Conservation (phyloP, 2,329 filamentous ascomycete genomes). For the Sporothrix mexicana region DNA sequence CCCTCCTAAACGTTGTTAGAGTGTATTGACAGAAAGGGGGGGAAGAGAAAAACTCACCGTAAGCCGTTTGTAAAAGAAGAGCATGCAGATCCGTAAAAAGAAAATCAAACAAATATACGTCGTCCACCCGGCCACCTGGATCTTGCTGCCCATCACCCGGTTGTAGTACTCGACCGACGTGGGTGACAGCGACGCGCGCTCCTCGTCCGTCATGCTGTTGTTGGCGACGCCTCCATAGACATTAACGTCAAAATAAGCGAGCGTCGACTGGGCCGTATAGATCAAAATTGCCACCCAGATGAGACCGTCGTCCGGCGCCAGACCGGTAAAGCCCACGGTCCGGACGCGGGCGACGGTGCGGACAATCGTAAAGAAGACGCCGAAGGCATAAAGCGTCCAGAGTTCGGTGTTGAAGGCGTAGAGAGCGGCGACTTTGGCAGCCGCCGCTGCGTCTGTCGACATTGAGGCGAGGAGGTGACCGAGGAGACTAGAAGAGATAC, state of each 20-base stretch:
- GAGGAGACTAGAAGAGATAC: neutral
- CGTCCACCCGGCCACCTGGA: conserved; percentile 60
- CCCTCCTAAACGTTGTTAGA: conserved; percentile 7
- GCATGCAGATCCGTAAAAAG: conserved; percentile 60
- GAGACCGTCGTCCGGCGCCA: conserved; percentile 48
- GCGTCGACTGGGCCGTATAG: conserved; percentile 56
- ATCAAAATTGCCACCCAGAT: conserved; percentile 52
- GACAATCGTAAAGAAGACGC: conserved; percentile 45
- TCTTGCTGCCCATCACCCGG: conserved; percentile 56
- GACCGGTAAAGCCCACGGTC: conserved; percentile 43
- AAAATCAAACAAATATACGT: conserved; percentile 59
- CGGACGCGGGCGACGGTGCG: conserved; percentile 47
- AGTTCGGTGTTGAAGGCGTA: conserved; percentile 45
- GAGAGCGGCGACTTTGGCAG: conserved; percentile 40
- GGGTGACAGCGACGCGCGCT: conserved; percentile 51
- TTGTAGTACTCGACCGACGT: conserved; percentile 51
- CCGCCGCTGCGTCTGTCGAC: conserved; percentile 36
- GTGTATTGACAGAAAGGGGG: neutral
- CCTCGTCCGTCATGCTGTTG: conserved; percentile 59
- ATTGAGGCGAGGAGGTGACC: neutral
- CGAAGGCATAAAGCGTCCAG: conserved; percentile 47
- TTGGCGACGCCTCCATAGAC: conserved; percentile 58
- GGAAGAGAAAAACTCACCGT: conserved; percentile 41
- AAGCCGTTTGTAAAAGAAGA: conserved; percentile 60
- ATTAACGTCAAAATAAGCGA: conserved; percentile 56